phyloP scores from a whole-genome alignment of 176 grass and related monocot species.

The Bromus sterilis region DNA sequence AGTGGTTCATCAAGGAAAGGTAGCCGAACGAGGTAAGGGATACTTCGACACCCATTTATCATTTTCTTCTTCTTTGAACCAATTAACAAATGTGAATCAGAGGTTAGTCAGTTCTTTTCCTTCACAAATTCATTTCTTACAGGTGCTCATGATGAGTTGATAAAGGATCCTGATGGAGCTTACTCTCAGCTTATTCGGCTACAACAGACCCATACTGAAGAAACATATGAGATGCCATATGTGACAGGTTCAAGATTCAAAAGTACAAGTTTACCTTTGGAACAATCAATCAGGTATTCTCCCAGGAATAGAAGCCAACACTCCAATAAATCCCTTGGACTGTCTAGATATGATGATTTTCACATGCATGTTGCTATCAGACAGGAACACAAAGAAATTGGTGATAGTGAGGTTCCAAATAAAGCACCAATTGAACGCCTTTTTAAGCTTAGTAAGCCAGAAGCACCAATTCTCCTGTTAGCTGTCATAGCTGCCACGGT shows the following conservation, averaged over 20 bases:
- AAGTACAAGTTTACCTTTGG: constrained; percentile 14
- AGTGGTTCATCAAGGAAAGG: constrained; percentile 60
- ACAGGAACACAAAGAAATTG: neutral
- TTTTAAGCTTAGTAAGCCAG: constrained; percentile 60
- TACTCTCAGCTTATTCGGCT: constrained; percentile 59
- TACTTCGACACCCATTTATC: constrained; percentile 1
- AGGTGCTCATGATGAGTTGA: constrained; percentile 61
- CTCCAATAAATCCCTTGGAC: constrained; percentile 2
- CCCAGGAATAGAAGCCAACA: constrained; percentile 11
- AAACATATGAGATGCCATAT: neutral
- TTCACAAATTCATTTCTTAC: constrained; percentile 1
- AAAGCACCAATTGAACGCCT: constrained; percentile 34
- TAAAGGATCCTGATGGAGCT: constrained; percentile 58
- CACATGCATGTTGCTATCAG: neutral
- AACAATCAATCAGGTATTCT: constrained; percentile 30
- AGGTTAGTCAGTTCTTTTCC: neutral
- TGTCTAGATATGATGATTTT: neutral
- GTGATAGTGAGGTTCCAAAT: constrained; percentile 8
- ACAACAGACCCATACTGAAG: constrained; percentile 36
- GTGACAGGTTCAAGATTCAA: constrained; percentile 12
- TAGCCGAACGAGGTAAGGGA: constrained; percentile 60
- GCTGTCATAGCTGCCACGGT: constrained; percentile 46
- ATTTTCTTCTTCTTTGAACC: neutral
- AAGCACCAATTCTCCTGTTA: constrained; percentile 46
- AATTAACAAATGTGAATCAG: neutral